A percentile compares a stretch with the other conserved stretches of the same genome.
Evolutionary conservation across 106 monocot species (phyloP).

Genomic region (Allium sativum): DNA sequence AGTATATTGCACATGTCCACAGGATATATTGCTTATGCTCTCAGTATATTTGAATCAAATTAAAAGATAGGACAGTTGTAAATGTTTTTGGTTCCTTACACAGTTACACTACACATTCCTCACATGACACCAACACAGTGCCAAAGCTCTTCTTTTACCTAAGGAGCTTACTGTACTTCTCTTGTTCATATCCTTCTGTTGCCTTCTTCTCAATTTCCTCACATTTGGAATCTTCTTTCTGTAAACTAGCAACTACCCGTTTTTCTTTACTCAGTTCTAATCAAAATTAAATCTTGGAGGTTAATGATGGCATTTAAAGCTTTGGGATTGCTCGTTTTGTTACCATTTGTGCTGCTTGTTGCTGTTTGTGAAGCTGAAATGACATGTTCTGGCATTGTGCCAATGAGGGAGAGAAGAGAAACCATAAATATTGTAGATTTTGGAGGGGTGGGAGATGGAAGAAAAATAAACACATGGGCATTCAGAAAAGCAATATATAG

Average conservation of each 20-base stretch:
- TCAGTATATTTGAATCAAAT: no score
- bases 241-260: neutral
- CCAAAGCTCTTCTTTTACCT: no score
- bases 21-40: no score
- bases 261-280: neutral
- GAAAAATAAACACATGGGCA: constrained; percentile 35
- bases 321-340: neutral
- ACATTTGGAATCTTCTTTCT: no score
- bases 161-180: no score
- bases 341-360: neutral
- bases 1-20: no score
- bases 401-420: constrained; percentile 33
- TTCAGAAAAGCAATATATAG: constrained; percentile 42
- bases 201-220: no score
- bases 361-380: neutral
- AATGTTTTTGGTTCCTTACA: no score
- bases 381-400: constrained; percentile 44
- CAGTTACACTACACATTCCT: no score
- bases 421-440: constrained; percentile 40
- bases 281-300: constrained; percentile 2
- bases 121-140: no score
- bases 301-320: neutral
- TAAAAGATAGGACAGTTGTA: no score
- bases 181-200: no score
- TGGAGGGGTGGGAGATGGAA: constrained; percentile 59